Base-by-base conservation (phyloP, 1,284 basidiomycete species). In the Sporisorium sorghi region DNA sequence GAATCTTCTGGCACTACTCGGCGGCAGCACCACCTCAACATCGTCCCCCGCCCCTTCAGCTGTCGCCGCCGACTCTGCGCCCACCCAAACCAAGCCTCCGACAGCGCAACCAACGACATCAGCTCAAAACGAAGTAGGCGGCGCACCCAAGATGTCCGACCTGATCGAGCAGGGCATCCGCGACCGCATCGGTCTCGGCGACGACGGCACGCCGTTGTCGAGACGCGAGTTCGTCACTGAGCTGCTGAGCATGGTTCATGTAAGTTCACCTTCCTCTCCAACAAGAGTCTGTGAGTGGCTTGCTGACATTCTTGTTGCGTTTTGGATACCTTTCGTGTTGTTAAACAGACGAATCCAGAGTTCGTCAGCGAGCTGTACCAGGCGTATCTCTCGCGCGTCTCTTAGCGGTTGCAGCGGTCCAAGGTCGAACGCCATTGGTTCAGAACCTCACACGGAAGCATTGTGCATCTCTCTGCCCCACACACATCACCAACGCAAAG, bases 221-320 rank as follows among this genome's bases (percentile, higher is more conserved):
- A 87, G 87, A 79, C 90, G 89, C 54, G 89, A 89, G 47, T 92
- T 92, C 81, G 87, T 91, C 33, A 86, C 87, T 56, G 89, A 91
- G 80, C 85, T 92, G 56, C 83, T 91, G 77, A 88, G 87, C 26
- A 86, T 92, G 76, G 88, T 92, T 60, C 89, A 91, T 83, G 91
- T 92, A 60, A 80, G 90, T 87, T 40, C 39, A 33, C n/a, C 28
- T 8, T 14, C 2, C 2, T 44, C n/a, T n/a, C n/a, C n/a, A n/a
- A 30, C 19, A 10, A 19, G 10, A 33, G 30, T 33, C n/a, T 32
- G 28, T 3, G n/a, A 9, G 19, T 19, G 2, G 19, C 19, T 21
- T 48, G 15, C 72, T 59, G 28, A 53, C 54, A 12, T 46, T n/a
- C n/a, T n/a, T 48, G 40, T 40, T 58, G 33, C 47, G 5, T 43